Conservation (phyloP, 2,329 filamentous ascomycete species). For the Tetracladium maxilliforme region DNA sequence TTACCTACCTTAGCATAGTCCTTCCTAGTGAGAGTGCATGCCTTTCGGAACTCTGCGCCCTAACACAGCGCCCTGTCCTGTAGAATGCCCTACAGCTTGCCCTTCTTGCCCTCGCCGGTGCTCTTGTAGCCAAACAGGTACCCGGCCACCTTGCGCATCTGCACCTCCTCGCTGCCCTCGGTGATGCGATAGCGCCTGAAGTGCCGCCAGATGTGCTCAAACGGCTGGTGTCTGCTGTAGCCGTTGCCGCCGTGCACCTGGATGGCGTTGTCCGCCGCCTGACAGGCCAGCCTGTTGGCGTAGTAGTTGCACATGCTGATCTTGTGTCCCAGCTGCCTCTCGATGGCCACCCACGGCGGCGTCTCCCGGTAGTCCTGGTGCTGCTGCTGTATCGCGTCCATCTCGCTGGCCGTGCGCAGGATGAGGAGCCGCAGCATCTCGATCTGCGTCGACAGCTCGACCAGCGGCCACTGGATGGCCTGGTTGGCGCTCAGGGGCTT, state of each 20-base stretch:
- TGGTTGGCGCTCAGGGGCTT: conserved; percentile 42
- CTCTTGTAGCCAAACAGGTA: conserved; percentile 12
- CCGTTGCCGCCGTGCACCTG: conserved; percentile 44
- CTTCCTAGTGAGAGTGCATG: no score
- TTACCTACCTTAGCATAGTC: no score
- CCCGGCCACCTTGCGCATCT: conserved; percentile 49
- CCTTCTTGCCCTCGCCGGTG: no score
- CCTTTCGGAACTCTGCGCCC: no score
- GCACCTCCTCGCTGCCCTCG: conserved; percentile 49
- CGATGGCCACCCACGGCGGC: conserved; percentile 33
- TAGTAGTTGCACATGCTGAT: conserved; percentile 54
- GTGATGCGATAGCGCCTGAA: conserved; percentile 49
- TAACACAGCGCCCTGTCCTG: no score
- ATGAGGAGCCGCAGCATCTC: conserved; percentile 48
- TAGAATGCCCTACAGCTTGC: no score
- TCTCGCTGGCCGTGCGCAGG: conserved; percentile 43
- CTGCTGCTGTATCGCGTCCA: conserved; percentile 34
- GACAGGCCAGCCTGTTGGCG: conserved; percentile 42
- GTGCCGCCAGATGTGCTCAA: conserved; percentile 52
- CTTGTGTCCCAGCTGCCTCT: conserved; percentile 42
- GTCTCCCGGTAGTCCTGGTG: conserved; percentile 12
- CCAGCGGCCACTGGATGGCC: conserved; percentile 48
- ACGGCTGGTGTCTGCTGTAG: conserved; percentile 41
- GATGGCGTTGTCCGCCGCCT: conserved; percentile 47
- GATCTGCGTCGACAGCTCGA: conserved; percentile 44